Evolutionary conservation across 352 stramenopile genomes (phyloP), one percentile per base, ranked within the genome.

Genomic region (Pythium phragmitis): DNA sequence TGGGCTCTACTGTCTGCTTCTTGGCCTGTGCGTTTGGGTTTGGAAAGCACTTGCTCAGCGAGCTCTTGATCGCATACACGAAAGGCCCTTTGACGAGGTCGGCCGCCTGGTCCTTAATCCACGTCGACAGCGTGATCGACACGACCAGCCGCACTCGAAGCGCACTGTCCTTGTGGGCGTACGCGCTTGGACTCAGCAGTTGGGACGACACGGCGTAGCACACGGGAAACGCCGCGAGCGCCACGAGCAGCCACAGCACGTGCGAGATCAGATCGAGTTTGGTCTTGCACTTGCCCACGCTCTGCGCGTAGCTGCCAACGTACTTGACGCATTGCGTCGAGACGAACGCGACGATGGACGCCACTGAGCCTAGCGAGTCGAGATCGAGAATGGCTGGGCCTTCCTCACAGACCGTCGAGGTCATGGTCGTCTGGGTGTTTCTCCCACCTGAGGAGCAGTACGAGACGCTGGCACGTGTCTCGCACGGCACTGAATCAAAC

Each of bases 301-400:
- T 54, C 26, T 54, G 28, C 12, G 48, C 48, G 28, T 54, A 54
- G 48, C 48, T 54, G 26, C 26, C 48, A n/a, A 54, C 17, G 48
- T 41, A 54, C 48, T 54, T 54, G 48, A 54, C 48, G 48, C 48
- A 16, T 26, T 54, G 48, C 48, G 48, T 54, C 21, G 48, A 12
- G 21, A 54, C 16, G 48, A 54, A 54, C 48, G 48, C 48, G 16
- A 54, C 26, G 48, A 54, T 54, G 23, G 48, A 54, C 12, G 48
- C 9, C 12, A 26, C 13, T n/a, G 48, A 54, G 17, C 37, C 41
- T 3, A 54, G 28, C 48, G 48, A 41, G 8, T 37, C 48, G 48
- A 21, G n/a, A 26, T 54, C 28, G 26, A 54, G 28, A 21, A 54
- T 37, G 5, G 23, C 48, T 4, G 48, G 23, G 3, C 26, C 48